These are phyloP conservation scores for Guadua angustifolia DNA, from an alignment of 176 grass and related monocot species.

Conservation along the genomic window DNA sequence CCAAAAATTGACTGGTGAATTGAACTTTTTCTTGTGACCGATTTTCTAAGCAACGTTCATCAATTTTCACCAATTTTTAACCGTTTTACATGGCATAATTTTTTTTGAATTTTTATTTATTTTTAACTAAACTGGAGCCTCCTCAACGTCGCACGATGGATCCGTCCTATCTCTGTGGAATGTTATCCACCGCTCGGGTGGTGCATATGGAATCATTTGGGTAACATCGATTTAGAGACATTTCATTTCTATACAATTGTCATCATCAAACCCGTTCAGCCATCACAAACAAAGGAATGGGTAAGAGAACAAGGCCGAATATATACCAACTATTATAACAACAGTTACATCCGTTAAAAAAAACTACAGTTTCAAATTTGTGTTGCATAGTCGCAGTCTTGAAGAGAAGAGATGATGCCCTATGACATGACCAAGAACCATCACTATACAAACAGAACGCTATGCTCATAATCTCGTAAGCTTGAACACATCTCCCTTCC, in stretches of 20 bases:
- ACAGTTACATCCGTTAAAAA: not conserved
- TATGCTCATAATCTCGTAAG: not conserved
- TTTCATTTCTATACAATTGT: not conserved
- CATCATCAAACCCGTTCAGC: not conserved
- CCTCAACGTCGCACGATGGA: not conserved
- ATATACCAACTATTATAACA: not conserved
- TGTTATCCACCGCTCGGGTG: too few relatives aligned
- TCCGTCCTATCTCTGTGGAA: too few relatives aligned
- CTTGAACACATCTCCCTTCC: not conserved
- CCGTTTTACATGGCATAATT: too few relatives aligned
- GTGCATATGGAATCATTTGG: too few relatives aligned
- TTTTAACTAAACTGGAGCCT: too few relatives aligned
- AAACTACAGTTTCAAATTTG: not conserved
- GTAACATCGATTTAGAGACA: not conserved
- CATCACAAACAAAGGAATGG: not conserved
- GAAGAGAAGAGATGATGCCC: not conserved
- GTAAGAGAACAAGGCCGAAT: not conserved
- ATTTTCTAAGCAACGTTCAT: too few relatives aligned
- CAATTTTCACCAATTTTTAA: too few relatives aligned
- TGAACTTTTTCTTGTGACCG: too few relatives aligned
- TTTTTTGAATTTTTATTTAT: too few relatives aligned
- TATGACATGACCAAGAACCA: not conserved
- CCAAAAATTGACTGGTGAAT: too few relatives aligned
- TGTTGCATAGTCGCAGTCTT: not conserved
- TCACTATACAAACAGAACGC: not conserved